Percentiles rank a stretch among this genome's conserved stretches.
These are phyloP conservation scores for Coprinopsis sp. DNA, from an alignment of 768 basidiomycete species.

Conservation along the genomic window DNA sequence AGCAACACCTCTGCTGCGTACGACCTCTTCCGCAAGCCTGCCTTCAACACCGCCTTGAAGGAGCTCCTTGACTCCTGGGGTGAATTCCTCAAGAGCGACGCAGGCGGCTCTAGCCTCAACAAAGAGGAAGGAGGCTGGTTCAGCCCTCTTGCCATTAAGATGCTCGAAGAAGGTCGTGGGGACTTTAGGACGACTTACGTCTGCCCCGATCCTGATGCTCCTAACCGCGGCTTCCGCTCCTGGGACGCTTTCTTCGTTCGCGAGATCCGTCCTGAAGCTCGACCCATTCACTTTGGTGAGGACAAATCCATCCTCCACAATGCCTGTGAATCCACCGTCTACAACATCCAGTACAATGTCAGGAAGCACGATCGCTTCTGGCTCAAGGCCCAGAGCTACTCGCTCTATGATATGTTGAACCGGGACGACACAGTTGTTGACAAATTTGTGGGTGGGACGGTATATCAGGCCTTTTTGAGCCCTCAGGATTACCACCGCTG, in stretches of 20 bases:
- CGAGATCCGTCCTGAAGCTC: constrained; percentile 31
- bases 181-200: constrained; percentile 27
- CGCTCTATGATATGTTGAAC: constrained; percentile 50
- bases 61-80: constrained; percentile 49
- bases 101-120: constrained; percentile 19
- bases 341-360: constrained; percentile 36
- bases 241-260: constrained; percentile 59
- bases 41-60: constrained; percentile 44
- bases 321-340: constrained; percentile 53
- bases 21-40: constrained; percentile 32
- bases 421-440: constrained; percentile 30
- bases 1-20: constrained; percentile 33
- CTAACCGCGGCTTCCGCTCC: constrained; percentile 40
- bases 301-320: constrained; percentile 36
- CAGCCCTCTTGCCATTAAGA: constrained; percentile 13
- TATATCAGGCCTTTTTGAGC: constrained; percentile 56
- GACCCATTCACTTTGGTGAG: constrained; percentile 30
- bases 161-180: not conserved
- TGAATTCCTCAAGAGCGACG: constrained; percentile 37
- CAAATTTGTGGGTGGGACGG: constrained; percentile 45
- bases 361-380: constrained; percentile 46
- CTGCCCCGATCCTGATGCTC: constrained; percentile 25
- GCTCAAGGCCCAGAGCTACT: constrained; percentile 61
- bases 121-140: constrained; percentile 45
- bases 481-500: constrained; percentile 58